These are phyloP conservation scores for Anthostomella pinea DNA, from an alignment of 2,329 filamentous ascomycete genomes.

Conservation along the genomic window DNA sequence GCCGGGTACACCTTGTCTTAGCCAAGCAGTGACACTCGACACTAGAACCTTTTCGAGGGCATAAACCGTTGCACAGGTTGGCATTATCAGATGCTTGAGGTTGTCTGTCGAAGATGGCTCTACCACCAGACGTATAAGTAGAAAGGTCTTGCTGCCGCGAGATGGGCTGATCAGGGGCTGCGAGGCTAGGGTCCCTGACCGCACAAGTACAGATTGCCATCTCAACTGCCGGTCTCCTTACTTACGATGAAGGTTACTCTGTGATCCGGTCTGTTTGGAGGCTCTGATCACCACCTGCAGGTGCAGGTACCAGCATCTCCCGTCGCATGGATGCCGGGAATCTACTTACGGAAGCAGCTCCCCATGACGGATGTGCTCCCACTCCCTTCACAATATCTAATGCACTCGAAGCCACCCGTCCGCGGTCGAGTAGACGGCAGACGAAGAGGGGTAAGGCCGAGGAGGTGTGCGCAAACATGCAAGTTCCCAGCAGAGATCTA, in stretches of 20 bases:
- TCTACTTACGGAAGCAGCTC: no score
- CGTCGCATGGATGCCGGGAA: no score
- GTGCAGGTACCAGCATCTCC: constrained; percentile 8
- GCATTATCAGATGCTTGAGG: background rate
- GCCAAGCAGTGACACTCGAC: constrained; percentile 4
- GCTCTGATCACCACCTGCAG: constrained; percentile 4
- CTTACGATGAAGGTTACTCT: constrained; percentile 2
- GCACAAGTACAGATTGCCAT: constrained; percentile 16
- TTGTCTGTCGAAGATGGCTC: background rate
- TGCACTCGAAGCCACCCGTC: constrained; percentile 2
- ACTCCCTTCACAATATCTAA: constrained; percentile 1
- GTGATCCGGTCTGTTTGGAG: no score
- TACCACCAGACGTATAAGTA: constrained; percentile 1
- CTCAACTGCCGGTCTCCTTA: constrained; percentile 12
- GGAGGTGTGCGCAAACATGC: constrained; percentile 21
- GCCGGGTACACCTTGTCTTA: constrained; percentile 5
- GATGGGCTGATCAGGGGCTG: constrained; percentile 8
- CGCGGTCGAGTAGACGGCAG: constrained; percentile 3
- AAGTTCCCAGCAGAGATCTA: constrained; percentile 16
- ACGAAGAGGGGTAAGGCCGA: constrained; percentile 12
- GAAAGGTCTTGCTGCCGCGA: constrained; percentile 5
- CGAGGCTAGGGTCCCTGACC: constrained; percentile 12
- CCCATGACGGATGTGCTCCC: no score
- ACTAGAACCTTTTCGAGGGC: background rate
- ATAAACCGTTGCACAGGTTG: no score